phyloP scores from a whole-genome alignment of 177 flowering plant species.

The Vitis hybrid region DNA sequence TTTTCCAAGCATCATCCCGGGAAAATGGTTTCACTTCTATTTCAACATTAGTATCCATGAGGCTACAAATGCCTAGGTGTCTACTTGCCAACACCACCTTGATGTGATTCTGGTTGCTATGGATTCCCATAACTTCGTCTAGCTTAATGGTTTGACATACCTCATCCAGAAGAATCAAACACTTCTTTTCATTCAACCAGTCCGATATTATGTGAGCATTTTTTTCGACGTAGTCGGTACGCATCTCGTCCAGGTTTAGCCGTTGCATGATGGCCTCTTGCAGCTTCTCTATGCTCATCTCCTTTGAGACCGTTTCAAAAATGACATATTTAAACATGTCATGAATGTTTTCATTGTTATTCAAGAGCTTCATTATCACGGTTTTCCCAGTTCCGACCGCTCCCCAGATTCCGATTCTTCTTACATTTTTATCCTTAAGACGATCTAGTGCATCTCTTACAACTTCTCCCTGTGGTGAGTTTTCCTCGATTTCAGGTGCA shows the following conservation, averaged over 20 bases:
- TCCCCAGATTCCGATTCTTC: conserved; percentile 12
- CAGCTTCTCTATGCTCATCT: conserved; percentile 4
- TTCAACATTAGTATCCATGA: conserved; percentile 5
- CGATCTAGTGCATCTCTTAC: not conserved
- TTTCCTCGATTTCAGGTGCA: conserved; percentile 1
- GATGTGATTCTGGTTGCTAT: not conserved
- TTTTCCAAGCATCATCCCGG: conserved; percentile 14
- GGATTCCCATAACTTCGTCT: conserved; percentile 4
- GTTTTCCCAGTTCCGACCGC: conserved; percentile 13
- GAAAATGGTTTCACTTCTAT: conserved; percentile 16
- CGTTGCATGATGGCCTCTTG: conserved; percentile 12
- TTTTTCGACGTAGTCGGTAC: not conserved
- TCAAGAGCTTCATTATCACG: conserved; percentile 15
- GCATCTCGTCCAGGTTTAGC: conserved; percentile 8
- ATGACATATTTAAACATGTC: conserved; percentile 22
- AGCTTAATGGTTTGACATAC: conserved; percentile 10
- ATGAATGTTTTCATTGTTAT: conserved; percentile 4
- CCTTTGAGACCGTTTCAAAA: conserved; percentile 8
- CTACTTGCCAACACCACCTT: conserved; percentile 25
- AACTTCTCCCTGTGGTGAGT: not conserved
- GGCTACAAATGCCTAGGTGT: conserved; percentile 3
- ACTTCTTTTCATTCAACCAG: conserved; percentile 10
- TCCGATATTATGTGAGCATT: conserved; percentile 4
- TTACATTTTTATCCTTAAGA: not conserved
- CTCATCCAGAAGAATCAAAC: conserved; percentile 23